Conservation (phyloP, 2,329 filamentous ascomycete genomes). For the Xylariaceae sp. region DNA sequence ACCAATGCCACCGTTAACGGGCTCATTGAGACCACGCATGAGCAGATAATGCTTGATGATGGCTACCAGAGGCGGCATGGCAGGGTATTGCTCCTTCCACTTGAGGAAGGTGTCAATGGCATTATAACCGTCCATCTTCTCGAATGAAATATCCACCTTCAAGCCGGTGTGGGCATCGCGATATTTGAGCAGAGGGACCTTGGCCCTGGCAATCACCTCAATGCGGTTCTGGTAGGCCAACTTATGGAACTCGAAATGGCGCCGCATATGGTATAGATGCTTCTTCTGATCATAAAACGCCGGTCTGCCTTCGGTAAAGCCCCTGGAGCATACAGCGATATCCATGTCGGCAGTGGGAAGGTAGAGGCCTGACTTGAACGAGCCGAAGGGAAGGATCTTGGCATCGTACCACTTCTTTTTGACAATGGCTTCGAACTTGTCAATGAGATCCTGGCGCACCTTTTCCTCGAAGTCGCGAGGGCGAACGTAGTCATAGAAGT, state of each 20-base stretch:
- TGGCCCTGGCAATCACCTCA: slow-evolving; percentile 66
- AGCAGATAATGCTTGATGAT: slow-evolving; percentile 88
- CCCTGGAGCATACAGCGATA: slow-evolving; percentile 66
- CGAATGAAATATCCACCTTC: slow-evolving; percentile 89
- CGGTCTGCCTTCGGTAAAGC: slow-evolving; percentile 50
- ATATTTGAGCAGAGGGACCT: slow-evolving; percentile 90
- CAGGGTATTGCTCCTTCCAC: slow-evolving; percentile 76
- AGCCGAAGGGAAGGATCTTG: slow-evolving; percentile 76
- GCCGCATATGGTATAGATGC: slow-evolving; percentile 58
- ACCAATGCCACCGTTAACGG: slow-evolving; percentile 83
- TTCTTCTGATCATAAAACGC: slow-evolving; percentile 48
- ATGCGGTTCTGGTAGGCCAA: slow-evolving; percentile 56
- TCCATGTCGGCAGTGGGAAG: slow-evolving; percentile 83
- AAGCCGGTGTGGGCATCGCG: slow-evolving; percentile 71
- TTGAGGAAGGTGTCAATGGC: slow-evolving; percentile 74
- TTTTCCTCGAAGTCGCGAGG: slow-evolving; percentile 72
- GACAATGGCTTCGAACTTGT: slow-evolving; percentile 59
- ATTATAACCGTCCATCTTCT: slow-evolving; percentile 75
- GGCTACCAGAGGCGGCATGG: slow-evolving; percentile 80
- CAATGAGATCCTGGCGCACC: slow-evolving; percentile 67
- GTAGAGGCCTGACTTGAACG: slow-evolving; percentile 77
- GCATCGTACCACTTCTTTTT: slow-evolving; percentile 53
- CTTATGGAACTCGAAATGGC: slow-evolving; percentile 49
- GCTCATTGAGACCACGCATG: slow-evolving; percentile 88
- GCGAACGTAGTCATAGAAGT: slow-evolving; percentile 81